Conservation (phyloP, 768 basidiomycete species). For the Suillus subalutaceus region DNA sequence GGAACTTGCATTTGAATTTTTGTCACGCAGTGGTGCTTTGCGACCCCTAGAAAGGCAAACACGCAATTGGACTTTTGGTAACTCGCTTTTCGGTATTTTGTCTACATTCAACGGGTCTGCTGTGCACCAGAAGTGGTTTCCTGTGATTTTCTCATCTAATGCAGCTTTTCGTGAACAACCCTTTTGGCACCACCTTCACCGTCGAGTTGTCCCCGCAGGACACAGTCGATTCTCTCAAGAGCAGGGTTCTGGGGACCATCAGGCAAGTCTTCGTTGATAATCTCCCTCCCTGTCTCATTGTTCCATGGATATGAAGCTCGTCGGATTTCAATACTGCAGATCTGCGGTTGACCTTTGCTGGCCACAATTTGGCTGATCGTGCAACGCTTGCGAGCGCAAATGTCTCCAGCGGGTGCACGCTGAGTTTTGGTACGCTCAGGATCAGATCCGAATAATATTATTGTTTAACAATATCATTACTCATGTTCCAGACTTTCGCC, state of each 20-base stretch:
- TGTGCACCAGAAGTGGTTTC: not conserved
- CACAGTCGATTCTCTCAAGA: constrained; percentile 8
- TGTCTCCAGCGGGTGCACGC: constrained; percentile 4
- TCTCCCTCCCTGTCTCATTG: not conserved
- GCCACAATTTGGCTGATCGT: not conserved
- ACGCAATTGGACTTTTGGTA: not conserved
- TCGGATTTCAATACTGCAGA: not conserved
- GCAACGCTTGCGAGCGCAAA: not conserved
- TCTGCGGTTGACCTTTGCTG: constrained; percentile 8
- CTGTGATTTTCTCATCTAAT: not conserved
- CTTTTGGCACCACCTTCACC: constrained; percentile 9
- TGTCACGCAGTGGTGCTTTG: not conserved
- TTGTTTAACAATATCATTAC: not conserved
- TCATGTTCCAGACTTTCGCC: constrained; percentile 8
- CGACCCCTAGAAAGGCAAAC: not conserved
- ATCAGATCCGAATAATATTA: not conserved
- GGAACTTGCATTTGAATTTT: not conserved
- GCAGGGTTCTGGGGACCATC: constrained; percentile 2
- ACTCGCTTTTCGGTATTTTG: not conserved
- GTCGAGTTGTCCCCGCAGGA: constrained; percentile 7
- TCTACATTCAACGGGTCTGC: not conserved
- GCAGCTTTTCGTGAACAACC: constrained; percentile 13
- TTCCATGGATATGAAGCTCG: not conserved
- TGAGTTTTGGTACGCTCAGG: constrained; percentile 2
- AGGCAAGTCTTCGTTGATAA: constrained; percentile 7